Evolutionary conservation across 2,329 filamentous ascomycete species (phyloP).

Genomic region (Fusarium torulosum): DNA sequence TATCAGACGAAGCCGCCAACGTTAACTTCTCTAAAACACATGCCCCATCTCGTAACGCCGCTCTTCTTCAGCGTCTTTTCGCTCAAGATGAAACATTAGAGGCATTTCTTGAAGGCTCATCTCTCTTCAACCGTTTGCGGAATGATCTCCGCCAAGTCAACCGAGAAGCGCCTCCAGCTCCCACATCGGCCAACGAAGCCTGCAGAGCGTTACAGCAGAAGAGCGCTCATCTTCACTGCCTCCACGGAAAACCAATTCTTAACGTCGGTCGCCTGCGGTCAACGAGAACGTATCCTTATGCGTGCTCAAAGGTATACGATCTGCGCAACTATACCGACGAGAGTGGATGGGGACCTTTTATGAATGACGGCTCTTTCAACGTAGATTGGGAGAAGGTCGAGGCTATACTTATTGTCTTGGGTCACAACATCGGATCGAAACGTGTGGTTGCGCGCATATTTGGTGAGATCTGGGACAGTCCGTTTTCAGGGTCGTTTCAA

Average conservation of each 20-base stretch:
- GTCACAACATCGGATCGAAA: slow-evolving; percentile 69
- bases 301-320: slow-evolving; percentile 79
- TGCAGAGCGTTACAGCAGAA: slow-evolving; percentile 63
- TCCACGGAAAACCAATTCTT: slow-evolving; percentile 73
- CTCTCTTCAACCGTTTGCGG: slow-evolving; percentile 70
- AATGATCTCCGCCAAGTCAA: slow-evolving; percentile 49
- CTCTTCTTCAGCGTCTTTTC: slow-evolving; percentile 61
- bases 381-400: slow-evolving; percentile 88
- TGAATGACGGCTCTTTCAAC: slow-evolving; percentile 68
- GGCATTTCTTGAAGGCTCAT: slow-evolving; percentile 73
- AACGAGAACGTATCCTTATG: slow-evolving; percentile 67
- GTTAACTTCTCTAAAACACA: slow-evolving; percentile 53
- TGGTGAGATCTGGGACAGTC: slow-evolving; percentile 64
- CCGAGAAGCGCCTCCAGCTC: slow-evolving; percentile 48
- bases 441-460: slow-evolving; percentile 62
- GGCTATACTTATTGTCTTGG: slow-evolving; percentile 77
- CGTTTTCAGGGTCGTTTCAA: slow-evolving; percentile 68
- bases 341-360: slow-evolving; percentile 79
- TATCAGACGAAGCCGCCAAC: slow-evolving; percentile 42
- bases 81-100: slow-evolving; percentile 64
- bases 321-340: slow-evolving; percentile 73
- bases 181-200: slow-evolving; percentile 16
- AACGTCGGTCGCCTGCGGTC: slow-evolving; percentile 53
- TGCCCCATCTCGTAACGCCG: slow-evolving; percentile 61
- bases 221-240: slow-evolving; percentile 77